Evolutionary conservation across 177 flowering plant species (phyloP), one percentile per base, ranked within the genome.

Genomic region (Vitis hybrid): DNA sequence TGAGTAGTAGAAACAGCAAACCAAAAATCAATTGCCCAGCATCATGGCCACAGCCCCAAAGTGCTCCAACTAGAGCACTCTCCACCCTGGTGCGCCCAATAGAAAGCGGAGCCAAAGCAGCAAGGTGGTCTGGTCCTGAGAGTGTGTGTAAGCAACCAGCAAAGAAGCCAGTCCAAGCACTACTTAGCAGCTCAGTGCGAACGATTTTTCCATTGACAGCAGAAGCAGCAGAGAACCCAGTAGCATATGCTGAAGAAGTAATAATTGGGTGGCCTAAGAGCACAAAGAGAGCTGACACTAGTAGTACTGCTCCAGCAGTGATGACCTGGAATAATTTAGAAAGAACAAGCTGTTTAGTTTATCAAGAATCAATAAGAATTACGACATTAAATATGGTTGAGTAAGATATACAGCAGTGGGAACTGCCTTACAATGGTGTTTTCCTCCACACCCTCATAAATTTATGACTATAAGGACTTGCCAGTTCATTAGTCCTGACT

Each of bases 21-120:
- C 99, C 99, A 69, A 95, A 95, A 19, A 95, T 81, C 40, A 95
- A 79, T 71, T 95, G 99, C 24, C 99, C 99, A 1, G 98, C 97
- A 74, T 95, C 98, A 77, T 95, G 99, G 35, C 99, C 99, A 75
- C 97, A 93, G 7, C 99, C 99, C 99, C 98, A 95, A 2, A 93
- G 93, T 49, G 98, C 99, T 72, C 99, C 99, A 64, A 95, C 98
- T 1, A 85, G 91, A 35, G 96, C 97, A 80, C 97, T 91, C 78
- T 95, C 97, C 82, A 93, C 58, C 35, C 86, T 79, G 7, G 89
- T 73, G 18, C 99, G 93, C 21, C 99, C 98, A 73, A 95, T 93
- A n/a, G 99, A 93, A 40, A 95, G 89, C 13, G 98, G 98, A 57
- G 99, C 99, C 76, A 95, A 80, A 56, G 99, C 98, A 72, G 99